Evolutionary conservation across 2,329 filamentous ascomycete species (phyloP).

Genomic region (Hypomyces rosellus): DNA sequence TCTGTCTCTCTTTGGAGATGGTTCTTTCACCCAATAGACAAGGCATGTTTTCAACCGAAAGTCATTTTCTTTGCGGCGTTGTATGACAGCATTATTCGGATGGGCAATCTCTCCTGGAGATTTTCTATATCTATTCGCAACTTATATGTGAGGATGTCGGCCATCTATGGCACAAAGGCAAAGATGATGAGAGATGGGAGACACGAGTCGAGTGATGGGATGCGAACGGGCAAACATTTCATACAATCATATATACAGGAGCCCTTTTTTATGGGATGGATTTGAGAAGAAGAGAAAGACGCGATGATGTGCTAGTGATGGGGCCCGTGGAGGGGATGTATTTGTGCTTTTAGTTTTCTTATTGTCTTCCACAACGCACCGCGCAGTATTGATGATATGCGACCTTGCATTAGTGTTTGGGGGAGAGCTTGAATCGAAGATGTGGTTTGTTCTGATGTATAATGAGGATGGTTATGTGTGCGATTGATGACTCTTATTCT

Average conservation of each 20-base stretch:
- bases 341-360: not conserved
- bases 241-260: not conserved
- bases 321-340: not conserved
- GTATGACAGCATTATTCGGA: constrained; percentile 13
- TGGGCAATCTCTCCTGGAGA: constrained; percentile 4
- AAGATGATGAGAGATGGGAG: not conserved
- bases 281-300: not conserved
- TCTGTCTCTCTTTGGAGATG: constrained; percentile 2
- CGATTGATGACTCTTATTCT: no score
- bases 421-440: not conserved
- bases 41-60: constrained; percentile 12
- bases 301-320: no score
- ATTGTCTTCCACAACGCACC: not conserved
- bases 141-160: not conserved
- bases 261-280: not conserved
- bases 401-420: not conserved
- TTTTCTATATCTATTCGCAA: not conserved
- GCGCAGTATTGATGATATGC: not conserved
- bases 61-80: constrained; percentile 9
- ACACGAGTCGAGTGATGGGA: not conserved
- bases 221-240: not conserved
- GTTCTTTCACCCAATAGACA: constrained; percentile 13
- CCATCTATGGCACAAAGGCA: not conserved
- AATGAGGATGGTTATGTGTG: no score
- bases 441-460: not conserved